These are phyloP conservation scores for Phoenix dactylifera DNA, from an alignment of 176 grass and related monocot species.

Conservation along the genomic window DNA sequence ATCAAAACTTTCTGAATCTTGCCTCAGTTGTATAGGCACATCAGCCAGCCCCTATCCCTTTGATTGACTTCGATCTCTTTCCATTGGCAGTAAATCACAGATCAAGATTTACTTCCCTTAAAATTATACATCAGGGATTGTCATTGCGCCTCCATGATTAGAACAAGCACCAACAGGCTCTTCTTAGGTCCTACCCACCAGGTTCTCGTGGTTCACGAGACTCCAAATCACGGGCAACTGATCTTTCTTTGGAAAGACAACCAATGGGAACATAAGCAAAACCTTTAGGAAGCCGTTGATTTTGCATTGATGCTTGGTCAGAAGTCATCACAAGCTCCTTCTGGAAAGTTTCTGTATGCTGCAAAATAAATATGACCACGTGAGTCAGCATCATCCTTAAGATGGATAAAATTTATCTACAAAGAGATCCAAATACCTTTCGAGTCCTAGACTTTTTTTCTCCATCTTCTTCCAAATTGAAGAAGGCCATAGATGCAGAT, in stretches of 20 bases:
- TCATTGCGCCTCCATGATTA: too few species aligned
- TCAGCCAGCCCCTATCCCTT: conserved; percentile 8
- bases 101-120: too few species aligned
- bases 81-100: too few species aligned
- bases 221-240: conserved; percentile 33
- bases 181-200: conserved; percentile 53
- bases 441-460: conserved; percentile 51
- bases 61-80: too few species aligned
- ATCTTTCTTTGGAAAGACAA: conserved; percentile 81
- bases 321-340: conserved; percentile 90
- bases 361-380: conserved; percentile 17
- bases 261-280: conserved; percentile 87
- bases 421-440: conserved; percentile 33
- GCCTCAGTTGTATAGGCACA: conserved; percentile 18
- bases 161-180: conserved; percentile 24
- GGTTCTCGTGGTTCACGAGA: conserved; percentile 57
- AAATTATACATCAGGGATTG: not conserved
- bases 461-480: conserved; percentile 43
- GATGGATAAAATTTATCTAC: too few species aligned
- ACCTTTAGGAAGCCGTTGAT: conserved; percentile 84
- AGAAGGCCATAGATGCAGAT: conserved; percentile 25
- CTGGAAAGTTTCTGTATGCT: conserved; percentile 58
- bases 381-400: too few species aligned
- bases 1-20: conserved; percentile 21
- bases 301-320: conserved; percentile 82